Evolutionary conservation across 1,284 basidiomycete species (phyloP).

Genomic region (Coniferiporia weirii): DNA sequence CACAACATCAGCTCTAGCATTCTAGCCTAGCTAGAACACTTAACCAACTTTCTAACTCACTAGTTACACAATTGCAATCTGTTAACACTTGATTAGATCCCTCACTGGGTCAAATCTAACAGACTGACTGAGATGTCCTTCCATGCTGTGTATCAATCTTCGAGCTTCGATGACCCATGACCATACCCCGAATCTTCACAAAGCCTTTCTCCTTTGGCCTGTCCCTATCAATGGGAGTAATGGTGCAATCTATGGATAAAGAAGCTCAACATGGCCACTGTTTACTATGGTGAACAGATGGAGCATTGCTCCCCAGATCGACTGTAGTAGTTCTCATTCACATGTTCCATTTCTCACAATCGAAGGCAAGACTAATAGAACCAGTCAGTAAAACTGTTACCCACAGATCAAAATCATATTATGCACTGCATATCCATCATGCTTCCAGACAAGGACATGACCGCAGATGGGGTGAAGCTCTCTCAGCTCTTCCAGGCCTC

Average conservation of each 20-base stretch:
- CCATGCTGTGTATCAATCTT: slow-evolving; percentile 28
- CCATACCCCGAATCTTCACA: slow-evolving; percentile 78
- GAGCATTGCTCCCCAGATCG: slow-evolving; percentile 35
- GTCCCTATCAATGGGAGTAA: slow-evolving; percentile 35
- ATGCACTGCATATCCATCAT: slow-evolving; percentile 95
- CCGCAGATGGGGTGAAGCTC: slow-evolving; percentile 64
- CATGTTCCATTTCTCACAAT: slow-evolving; percentile 50
- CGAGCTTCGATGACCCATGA: slow-evolving; percentile 50
- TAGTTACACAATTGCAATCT: too few relatives aligned
- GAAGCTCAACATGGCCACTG: slow-evolving; percentile 18
- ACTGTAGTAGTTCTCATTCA: slow-evolving; percentile 36
- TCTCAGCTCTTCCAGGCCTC: slow-evolving; percentile 73
- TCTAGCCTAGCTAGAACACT: too few relatives aligned
- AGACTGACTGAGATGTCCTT: slow-evolving; percentile 34
- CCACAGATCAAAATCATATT: slow-evolving; percentile 10
- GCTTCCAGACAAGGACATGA: slow-evolving; percentile 59
- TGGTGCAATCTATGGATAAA: slow-evolving; percentile 44
- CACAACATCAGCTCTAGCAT: too few relatives aligned
- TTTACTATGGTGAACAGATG: slow-evolving; percentile 48
- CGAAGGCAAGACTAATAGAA: slow-evolving; percentile 59
- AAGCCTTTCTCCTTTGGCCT: slow-evolving; percentile 73
- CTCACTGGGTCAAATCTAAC: too few relatives aligned
- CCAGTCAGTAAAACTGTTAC: slow-evolving; percentile 8
- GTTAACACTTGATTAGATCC: too few relatives aligned
- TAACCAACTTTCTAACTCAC: too few relatives aligned